These are phyloP conservation scores for Kurtzmaniella fragi DNA, from an alignment of 805 yeast species.

Conservation along the genomic window DNA sequence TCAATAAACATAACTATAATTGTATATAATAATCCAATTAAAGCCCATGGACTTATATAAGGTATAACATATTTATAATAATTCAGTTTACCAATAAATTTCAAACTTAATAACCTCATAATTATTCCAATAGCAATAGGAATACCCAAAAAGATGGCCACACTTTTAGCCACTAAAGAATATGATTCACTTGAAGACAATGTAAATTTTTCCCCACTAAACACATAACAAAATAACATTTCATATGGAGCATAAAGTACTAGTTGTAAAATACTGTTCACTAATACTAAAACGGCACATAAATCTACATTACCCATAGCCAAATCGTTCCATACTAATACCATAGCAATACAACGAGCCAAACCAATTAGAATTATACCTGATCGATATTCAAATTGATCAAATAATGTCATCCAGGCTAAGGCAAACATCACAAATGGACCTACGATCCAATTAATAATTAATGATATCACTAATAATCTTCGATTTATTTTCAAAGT, in stretches of 20 bases:
- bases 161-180: slow-evolving; percentile 41
- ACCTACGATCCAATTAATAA: slow-evolving; percentile 52
- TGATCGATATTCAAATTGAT: slow-evolving; percentile 42
- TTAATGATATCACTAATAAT: slow-evolving; percentile 34
- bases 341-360: slow-evolving; percentile 63
- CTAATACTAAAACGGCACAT: slow-evolving; percentile 49
- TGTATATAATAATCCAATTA: slow-evolving; percentile 49
- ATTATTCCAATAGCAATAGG: slow-evolving; percentile 45
- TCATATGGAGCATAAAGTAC: slow-evolving; percentile 50
- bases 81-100: slow-evolving; percentile 21
- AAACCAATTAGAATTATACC: slow-evolving; percentile 58
- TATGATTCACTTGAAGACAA: slow-evolving; percentile 19
- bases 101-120: slow-evolving; percentile 27
- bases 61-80: slow-evolving; percentile 34
- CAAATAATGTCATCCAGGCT: slow-evolving; percentile 48
- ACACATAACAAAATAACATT: slow-evolving; percentile 41
- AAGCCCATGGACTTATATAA: slow-evolving; percentile 44
- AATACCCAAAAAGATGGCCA: slow-evolving; percentile 49
- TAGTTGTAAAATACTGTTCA: slow-evolving; percentile 48
- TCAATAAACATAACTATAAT: slow-evolving; percentile 47
- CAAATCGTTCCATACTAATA: slow-evolving; percentile 51
- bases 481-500: slow-evolving; percentile 6
- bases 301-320: slow-evolving; percentile 47
- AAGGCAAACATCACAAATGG: slow-evolving; percentile 54
- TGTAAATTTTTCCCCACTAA: slow-evolving; percentile 21